Conservation (phyloP, 352 stramenopile species). For the Thraustochytrium striatum region DNA sequence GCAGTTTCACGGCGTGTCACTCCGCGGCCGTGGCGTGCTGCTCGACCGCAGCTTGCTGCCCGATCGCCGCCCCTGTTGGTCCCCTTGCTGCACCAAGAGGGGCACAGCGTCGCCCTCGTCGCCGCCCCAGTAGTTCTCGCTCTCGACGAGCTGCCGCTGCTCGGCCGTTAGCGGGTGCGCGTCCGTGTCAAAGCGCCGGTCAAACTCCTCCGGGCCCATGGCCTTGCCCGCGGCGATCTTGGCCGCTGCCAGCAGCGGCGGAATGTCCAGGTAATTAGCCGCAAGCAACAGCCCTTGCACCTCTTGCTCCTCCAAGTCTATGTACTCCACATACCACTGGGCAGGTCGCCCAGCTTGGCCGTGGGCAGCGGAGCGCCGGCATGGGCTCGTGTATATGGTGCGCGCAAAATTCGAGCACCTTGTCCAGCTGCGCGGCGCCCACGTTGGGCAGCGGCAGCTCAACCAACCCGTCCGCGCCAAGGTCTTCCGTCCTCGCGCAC, state of each 20-base stretch:
- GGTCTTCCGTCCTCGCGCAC: too few species aligned
- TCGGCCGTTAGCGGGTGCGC: neutral
- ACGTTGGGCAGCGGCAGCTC: slow-evolving; percentile 7
- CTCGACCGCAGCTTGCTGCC: too few species aligned
- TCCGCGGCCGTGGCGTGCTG: too few species aligned
- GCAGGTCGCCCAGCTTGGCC: slow-evolving; percentile 92
- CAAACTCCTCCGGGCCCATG: slow-evolving; percentile 67
- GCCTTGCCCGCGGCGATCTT: slow-evolving; percentile 81
- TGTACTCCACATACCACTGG: slow-evolving; percentile 97
- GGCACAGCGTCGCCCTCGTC: neutral
- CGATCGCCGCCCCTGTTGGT: too few species aligned
- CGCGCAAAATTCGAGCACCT: slow-evolving; percentile 50
- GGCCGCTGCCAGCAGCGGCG: slow-evolving; percentile 70
- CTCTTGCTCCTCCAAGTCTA: slow-evolving; percentile 95
- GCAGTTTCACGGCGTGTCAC: too few species aligned
- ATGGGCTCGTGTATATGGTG: slow-evolving; percentile 86
- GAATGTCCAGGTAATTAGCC: slow-evolving; percentile 99
- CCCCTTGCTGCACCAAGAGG: too few species aligned
- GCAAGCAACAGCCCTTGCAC: slow-evolving; percentile 98
- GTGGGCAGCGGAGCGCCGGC: slow-evolving; percentile 98
- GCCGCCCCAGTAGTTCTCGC: neutral
- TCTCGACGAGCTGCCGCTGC: neutral
- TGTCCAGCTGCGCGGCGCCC: slow-evolving; percentile 28
- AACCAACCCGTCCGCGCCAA: neutral
- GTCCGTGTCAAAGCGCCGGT: neutral